Evolutionary conservation across 768 basidiomycete species (phyloP), one percentile per base, ranked within the genome.

Genomic region (Psilocybe sp.): DNA sequence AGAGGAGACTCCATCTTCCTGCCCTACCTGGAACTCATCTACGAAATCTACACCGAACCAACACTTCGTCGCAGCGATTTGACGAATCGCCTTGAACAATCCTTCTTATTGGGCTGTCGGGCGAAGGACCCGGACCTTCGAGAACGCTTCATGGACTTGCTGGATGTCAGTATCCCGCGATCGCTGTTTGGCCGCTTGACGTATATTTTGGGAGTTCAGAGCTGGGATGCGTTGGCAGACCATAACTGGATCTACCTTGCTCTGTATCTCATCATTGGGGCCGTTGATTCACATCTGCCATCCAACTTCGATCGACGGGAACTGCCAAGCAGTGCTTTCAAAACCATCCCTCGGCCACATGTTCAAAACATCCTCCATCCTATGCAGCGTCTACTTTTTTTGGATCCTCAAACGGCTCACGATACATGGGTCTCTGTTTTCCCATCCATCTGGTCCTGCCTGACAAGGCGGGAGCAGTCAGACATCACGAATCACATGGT

Each of bases 191-290:
- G 79, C 51, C 87, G 97, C 20, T 67, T 99, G 41, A 86, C 88
- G 36, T 98, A 95, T 65, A 84, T 98, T 55, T 74, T 96, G 35
- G 93, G 89, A 19, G 87, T 95, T 13, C 96, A 98, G 67, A 92
- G 78, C 59, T 99, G 97, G 97, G 97, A 98, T 49, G 81, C 86
- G 1, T 69, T 99, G 15, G 83, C 90, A 2, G 93, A 96, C 52
- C 82, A 89, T 47, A 92, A 97, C 60, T 99, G 97, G 97, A 86
- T 95, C 32, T 86, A 89, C 56, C 78, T 98, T 15, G 92, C 94
- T 13, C 73, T 98, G 20, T 89, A 96, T 60, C 82, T 98, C 32
- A 71, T 98, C 8, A 79, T 98, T 14, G 90, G 92, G 18, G 70
- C 78, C 15, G 67, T 69, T 11, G 79, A 80, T 53, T 49, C 72